Base-by-base conservation (phyloP, 2,329 filamentous ascomycete genomes). In the Raffaelea ambrosiae region DNA sequence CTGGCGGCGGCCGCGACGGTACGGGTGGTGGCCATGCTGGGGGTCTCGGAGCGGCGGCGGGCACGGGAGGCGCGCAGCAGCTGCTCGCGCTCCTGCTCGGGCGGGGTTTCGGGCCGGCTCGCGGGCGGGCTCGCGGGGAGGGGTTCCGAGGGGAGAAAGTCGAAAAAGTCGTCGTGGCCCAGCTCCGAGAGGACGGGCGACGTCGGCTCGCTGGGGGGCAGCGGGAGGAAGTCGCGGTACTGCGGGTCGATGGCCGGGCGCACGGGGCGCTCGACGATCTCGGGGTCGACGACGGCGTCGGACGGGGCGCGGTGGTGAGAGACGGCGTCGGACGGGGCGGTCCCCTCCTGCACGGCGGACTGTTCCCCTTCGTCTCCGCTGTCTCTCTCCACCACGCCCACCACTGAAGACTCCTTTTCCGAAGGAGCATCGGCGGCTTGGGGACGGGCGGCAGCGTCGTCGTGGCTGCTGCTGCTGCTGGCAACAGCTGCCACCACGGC, bases 161-260 rank as follows among this genome's bases (percentile, higher is more conserved):
- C 63, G 1, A 56, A 54, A 31, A 64, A 58, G 43, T 57, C 40
- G 38, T 51, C 57, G 9, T 18, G 5, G 38, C 21, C 19, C n/a
- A 33, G 13, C 48, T 51, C 58, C 52, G 51, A 62, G 55, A n/a
- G n/a, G n/a, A 50, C 59, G 22, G 75, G 76, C 45, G 75, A 75
- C 38, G 67, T 67, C 50, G 77, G 72, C 52, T 71, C 69, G 59
- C 77, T 83, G 29, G 80, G 80, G 46, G 81, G 81, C 36, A 84
- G 65, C 35, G 79, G 78, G 48, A 84, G 71, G 43, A 84, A 65
- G 59, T 84, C 81, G 52, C 79, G 77, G 64, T 81, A 81, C 54
- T 78, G 73, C 36, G 81, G 81, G 59, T 84, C 81, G 57, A 84
- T 83, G 54, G 79, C 78, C 54, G 78, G 78, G 59, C 79, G 80